A percentile compares a stretch with the other conserved stretches of the same genome.
Conservation (phyloP, 2,329 filamentous ascomycete species). For the Grosmannia serpens region DNA sequence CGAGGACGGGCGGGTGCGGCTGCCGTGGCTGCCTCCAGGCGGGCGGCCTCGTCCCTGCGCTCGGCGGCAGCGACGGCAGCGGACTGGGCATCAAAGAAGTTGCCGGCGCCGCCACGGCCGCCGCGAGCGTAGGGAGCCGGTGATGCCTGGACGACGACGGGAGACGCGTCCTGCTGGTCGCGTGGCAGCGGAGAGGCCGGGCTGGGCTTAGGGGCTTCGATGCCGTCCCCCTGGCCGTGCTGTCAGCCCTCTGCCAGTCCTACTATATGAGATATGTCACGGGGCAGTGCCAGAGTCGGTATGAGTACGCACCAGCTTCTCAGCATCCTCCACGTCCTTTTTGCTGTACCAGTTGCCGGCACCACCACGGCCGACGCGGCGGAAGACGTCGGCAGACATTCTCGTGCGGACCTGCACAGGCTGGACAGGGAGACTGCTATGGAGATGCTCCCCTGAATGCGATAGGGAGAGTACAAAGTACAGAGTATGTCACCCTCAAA, state of each 20-base stretch:
- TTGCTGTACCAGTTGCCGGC: conserved; percentile 51
- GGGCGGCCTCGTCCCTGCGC: conserved; percentile 21
- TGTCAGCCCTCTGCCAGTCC: not conserved
- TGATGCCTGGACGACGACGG: conserved; percentile 5
- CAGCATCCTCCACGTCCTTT: conserved; percentile 36
- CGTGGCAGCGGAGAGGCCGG: not conserved
- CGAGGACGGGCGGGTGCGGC: conserved; percentile 15
- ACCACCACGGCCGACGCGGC: conserved; percentile 47
- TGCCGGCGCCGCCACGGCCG: conserved; percentile 52
- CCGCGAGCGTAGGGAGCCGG: conserved; percentile 24
- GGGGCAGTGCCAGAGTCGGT: too few species aligned
- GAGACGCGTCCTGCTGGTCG: conserved; percentile 13
- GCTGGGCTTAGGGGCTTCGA: not conserved
- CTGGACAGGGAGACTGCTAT: not conserved
- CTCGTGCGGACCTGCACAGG: not conserved
- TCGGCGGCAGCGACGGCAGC: conserved; percentile 21
- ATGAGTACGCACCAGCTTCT: conserved; percentile 5
- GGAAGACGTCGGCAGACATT: conserved; percentile 32
- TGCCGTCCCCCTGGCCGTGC: not conserved
- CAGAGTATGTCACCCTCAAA: too few species aligned
- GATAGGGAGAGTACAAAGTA: too few species aligned
- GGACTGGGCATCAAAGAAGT: conserved; percentile 36
- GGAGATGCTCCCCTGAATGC: not conserved
- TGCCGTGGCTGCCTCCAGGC: conserved; percentile 11
- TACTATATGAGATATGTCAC: not conserved